Conservation (phyloP, 2,329 filamentous ascomycete species). For the Sarocladium oryzae region DNA sequence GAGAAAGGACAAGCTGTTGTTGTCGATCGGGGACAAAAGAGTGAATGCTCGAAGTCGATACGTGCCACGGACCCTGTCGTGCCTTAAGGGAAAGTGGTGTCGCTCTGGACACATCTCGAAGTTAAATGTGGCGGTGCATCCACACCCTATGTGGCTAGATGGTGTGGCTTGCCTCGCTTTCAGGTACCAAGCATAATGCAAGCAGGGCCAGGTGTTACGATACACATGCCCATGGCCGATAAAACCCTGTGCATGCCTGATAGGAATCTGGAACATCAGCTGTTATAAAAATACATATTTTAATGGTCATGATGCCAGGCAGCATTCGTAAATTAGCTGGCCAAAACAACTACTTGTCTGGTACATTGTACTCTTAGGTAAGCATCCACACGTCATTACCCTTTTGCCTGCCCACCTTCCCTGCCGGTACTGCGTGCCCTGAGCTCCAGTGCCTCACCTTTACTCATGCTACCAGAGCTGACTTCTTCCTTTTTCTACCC, state of each 20-base stretch:
- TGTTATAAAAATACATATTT: too few species aligned
- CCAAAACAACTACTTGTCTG: too few species aligned
- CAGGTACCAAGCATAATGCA: not conserved
- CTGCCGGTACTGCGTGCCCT: not conserved
- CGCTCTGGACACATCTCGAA: slow-evolving; percentile 10
- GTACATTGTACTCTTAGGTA: too few species aligned
- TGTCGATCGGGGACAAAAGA: not conserved
- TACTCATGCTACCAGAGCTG: not conserved
- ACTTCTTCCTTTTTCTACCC: slow-evolving; percentile 1
- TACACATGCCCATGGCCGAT: too few species aligned
- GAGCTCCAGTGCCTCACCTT: not conserved
- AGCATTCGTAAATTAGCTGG: too few species aligned
- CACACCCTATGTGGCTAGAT: slow-evolving; percentile 1
- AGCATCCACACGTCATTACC: slow-evolving; percentile 9
- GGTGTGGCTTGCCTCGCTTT: not conserved
- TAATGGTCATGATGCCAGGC: too few species aligned
- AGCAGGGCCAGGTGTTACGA: not conserved
- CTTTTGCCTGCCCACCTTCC: slow-evolving; percentile 3
- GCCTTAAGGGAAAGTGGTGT: not conserved
- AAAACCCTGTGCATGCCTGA: too few species aligned
- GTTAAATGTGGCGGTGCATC: slow-evolving; percentile 5
- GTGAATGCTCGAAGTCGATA: slow-evolving; percentile 3
- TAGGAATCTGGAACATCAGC: too few species aligned
- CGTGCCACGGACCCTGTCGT: not conserved
- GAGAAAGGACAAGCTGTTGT: not conserved